Evolutionary conservation across 768 basidiomycete species (phyloP), one percentile per base, ranked within the genome.

Genomic region (Hericium rajendrae): DNA sequence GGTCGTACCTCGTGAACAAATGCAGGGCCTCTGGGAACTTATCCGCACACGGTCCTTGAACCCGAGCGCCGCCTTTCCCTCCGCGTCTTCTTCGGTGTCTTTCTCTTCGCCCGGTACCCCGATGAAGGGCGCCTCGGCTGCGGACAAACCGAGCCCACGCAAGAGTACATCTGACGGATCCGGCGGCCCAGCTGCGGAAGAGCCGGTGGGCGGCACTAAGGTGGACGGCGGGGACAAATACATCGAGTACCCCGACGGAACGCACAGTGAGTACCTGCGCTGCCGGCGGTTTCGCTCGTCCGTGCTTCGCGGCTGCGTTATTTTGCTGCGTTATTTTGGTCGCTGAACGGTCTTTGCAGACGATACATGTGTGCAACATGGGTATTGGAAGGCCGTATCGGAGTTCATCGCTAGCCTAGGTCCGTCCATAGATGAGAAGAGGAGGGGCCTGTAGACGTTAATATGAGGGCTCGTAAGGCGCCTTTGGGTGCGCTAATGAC

Each of bases 1-100:
- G 59, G 75, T 93, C 8, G 85, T 94, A 2, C 88, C 86, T 12
- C 78, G 78, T 51, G 74, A 76, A 56, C 89, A 93, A 64, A 93
- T 94, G 89, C 75, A 75, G 22, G 79, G 79, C 5, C 74, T 89
- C 3, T 89, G 86, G 82, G 79, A 83, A 61, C 76, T 83, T 40
- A 73, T 86, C 50, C 61, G 63, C 55, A 59, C 52, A 32, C 67
- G 67, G 6, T 49, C 53, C 4, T 53, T 32, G 18, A 18, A 15
- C 57, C 18, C 50, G 54, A 24, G 24, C 15, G 53, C 50, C 48
- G 32, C 32, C 32, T 6, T 32, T 8, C 32, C 32, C 32, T 32
- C 32, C 6, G 4, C 32, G 6, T 57, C 55, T 49, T 20, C 43
- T 6, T 37, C 55, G 26, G 43, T 41, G 8, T 16, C 56, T 22